phyloP scores from a whole-genome alignment of 1,284 basidiomycete species.

The Ganoderma boninense region DNA sequence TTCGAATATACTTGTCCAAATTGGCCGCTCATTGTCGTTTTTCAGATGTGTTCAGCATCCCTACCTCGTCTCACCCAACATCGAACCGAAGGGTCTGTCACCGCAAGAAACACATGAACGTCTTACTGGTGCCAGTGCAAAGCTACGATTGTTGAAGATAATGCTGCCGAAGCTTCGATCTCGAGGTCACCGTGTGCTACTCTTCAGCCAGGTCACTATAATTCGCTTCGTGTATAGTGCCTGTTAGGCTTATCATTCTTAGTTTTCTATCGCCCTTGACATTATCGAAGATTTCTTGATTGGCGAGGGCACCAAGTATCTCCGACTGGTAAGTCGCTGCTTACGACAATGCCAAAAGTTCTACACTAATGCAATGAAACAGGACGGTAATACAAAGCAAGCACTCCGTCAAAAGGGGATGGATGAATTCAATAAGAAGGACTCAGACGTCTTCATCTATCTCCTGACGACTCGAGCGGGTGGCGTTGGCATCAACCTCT shows the following conservation, averaged over 20 bases:
- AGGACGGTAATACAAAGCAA: slow-evolving; percentile 94
- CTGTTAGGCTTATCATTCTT: neutral
- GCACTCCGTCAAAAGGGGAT: slow-evolving; percentile 91
- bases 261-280: slow-evolving; percentile 94
- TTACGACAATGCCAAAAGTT: neutral
- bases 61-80: slow-evolving; percentile 84
- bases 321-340: slow-evolving; percentile 76
- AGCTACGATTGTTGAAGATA: slow-evolving; percentile 84
- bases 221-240: neutral
- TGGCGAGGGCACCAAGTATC: slow-evolving; percentile 90
- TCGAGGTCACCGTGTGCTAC: slow-evolving; percentile 91
- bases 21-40: slow-evolving; percentile 10
- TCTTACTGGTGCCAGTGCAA: slow-evolving; percentile 87
- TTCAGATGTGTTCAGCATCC: slow-evolving; percentile 87
- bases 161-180: slow-evolving; percentile 90
- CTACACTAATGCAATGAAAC: slow-evolving; percentile 22
- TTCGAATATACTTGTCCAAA: neutral
- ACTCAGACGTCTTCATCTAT: slow-evolving; percentile 91
- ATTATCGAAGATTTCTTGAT: slow-evolving; percentile 92
- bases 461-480: slow-evolving; percentile 95
- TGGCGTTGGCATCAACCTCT: slow-evolving; percentile 95
- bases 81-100: slow-evolving; percentile 79
- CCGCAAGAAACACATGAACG: slow-evolving; percentile 76
- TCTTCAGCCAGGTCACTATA: slow-evolving; percentile 93
- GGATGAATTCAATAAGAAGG: slow-evolving; percentile 91